Percentiles rank a stretch among this genome's conserved stretches.
Evolutionary conservation across 148 eudicot species (phyloP).

Genomic region (Dianthus caryophyllus): DNA sequence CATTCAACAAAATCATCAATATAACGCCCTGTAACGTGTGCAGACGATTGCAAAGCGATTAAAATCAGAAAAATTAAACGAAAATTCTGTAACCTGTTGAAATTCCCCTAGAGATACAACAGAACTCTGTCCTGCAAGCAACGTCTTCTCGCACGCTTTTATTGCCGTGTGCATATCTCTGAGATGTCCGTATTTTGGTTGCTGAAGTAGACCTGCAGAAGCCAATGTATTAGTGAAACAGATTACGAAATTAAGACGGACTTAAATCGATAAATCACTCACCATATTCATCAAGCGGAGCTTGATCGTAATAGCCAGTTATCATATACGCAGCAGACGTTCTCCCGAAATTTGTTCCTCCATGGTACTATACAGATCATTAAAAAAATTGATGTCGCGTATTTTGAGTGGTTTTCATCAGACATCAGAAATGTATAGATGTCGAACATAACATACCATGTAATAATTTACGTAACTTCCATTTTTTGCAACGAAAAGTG

Average conservation of each 20-base stretch:
- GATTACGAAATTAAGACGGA: background rate
- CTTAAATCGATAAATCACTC: constrained; percentile 14
- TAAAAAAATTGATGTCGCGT: background rate
- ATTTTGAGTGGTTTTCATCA: background rate
- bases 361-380: constrained; percentile 39
- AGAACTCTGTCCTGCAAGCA: constrained; percentile 37
- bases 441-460: constrained; percentile 34
- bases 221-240: background rate
- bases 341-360: constrained; percentile 59
- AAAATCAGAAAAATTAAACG: background rate
- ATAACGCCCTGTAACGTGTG: no score
- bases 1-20: background rate
- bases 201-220: constrained; percentile 42
- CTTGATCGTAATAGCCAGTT: constrained; percentile 57
- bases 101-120: constrained; percentile 32
- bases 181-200: constrained; percentile 70
- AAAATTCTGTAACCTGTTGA: constrained; percentile 31
- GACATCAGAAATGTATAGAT: background rate
- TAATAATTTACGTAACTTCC: constrained; percentile 56
- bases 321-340: constrained; percentile 43
- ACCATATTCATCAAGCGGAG: constrained; percentile 60
- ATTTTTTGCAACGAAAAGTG: constrained; percentile 48
- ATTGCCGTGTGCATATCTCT: constrained; percentile 45
- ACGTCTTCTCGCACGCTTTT: constrained; percentile 34
- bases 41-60: no score